Evolutionary conservation across 345 rosid species (phyloP), one percentile per base, ranked within the genome.

Genomic region (Theobroma cacao): DNA sequence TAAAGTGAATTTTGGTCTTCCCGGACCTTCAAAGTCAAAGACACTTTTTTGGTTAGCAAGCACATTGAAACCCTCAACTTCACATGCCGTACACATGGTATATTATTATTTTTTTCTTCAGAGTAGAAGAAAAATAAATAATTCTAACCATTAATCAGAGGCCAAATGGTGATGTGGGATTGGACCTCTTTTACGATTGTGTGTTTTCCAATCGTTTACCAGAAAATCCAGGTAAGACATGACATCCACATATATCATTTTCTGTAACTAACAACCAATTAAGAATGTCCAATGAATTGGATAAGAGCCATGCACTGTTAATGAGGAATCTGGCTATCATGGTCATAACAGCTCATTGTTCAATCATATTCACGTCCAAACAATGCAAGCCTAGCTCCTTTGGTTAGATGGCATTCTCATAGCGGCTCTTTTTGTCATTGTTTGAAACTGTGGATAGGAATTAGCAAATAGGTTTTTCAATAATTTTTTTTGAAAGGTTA

Each of bases 21-120:
- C 40, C 43, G 17, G 69, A n/a, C 45, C 48, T 38, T 30, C 70
- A 8, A 75, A 79, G 81, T 83, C 82, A 80, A 83, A 36, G 65
- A 64, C 75, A 63, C 0, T 24, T 52, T 50, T 26, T 53, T 30
- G 31, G 11, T 33, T 30, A 28, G 65, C 28, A 18, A 55, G 28
- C 11, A 43, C 18, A 45, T 13, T 68, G 31, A 12, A 68, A 59
- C 15, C 30, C 36, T 30, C 47, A 53, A 15, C 30, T 74, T 68
- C 81, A 67, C 75, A 69, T 55, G 74, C 80, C 64, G 65, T 74
- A 67, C 73, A 47, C 48, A 74, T 48, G 59, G 38, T 15, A 30
- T 38, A n/a, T 55, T 20, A n/a, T n/a, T n/a, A n/a, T n/a, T n/a
- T n/a, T n/a, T n/a, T n/a, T n/a, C n/a, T n/a, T n/a, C n/a, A n/a